Percentiles rank a stretch among this genome's conserved stretches.
phyloP scores from a whole-genome alignment of 306 rosid genomes.

The Vigna hirtella region DNA sequence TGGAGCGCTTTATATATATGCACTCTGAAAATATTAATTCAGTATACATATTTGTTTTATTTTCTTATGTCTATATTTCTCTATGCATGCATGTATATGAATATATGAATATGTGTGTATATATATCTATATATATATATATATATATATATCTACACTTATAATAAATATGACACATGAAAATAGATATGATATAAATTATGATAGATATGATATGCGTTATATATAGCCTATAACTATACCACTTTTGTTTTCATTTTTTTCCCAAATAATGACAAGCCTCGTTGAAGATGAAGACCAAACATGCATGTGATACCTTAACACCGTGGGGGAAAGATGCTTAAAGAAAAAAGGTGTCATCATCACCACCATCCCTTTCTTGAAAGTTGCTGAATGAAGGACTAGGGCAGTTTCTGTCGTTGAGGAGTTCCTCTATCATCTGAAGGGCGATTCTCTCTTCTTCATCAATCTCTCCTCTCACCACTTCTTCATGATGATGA shows the following conservation, averaged over 20 bases:
- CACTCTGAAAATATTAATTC: background rate
- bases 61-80: background rate
- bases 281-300: constrained; percentile 2
- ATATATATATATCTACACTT: constrained; percentile 2
- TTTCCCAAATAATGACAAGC: background rate
- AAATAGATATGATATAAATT: background rate
- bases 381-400: constrained; percentile 49
- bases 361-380: constrained; percentile 36
- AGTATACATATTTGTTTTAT: constrained; percentile 14
- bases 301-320: constrained; percentile 41
- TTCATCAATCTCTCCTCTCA: constrained; percentile 53
- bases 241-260: background rate
- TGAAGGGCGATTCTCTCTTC: constrained; percentile 82
- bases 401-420: constrained; percentile 56
- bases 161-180: background rate
- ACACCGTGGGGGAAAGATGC: background rate
- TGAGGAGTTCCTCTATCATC: constrained; percentile 95
- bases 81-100: constrained; percentile 19
- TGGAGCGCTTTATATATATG: background rate
- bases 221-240: constrained; percentile 5
- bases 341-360: constrained; percentile 46
- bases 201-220: background rate
- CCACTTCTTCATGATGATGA: constrained; percentile 16
- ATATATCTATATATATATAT: background rate
- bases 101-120: background rate